Evolutionary conservation across 768 basidiomycete genomes (phyloP).

Genomic region (Pleurotus eryngii): DNA sequence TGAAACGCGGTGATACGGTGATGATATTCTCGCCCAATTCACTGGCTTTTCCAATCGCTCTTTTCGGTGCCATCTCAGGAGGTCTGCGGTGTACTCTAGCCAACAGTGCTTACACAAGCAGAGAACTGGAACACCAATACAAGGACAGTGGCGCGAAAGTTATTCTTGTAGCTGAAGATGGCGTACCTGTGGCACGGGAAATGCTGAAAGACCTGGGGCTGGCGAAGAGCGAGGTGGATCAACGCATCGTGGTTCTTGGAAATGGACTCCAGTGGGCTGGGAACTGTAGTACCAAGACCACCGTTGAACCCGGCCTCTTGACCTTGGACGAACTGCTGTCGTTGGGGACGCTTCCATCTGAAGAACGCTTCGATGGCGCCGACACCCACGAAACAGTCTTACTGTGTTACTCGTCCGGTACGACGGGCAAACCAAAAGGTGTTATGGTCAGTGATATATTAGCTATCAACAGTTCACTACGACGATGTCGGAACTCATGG

Average conservation of each 20-base stretch:
- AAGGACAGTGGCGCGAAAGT: constrained; percentile 60
- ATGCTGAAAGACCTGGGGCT: constrained; percentile 55
- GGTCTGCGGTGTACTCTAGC: constrained; percentile 69
- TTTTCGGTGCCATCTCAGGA: constrained; percentile 58
- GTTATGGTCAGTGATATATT: constrained; percentile 35
- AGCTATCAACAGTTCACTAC: too few species aligned
- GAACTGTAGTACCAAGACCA: constrained; percentile 13
- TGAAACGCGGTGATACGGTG: constrained; percentile 52
- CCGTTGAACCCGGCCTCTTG: constrained; percentile 26
- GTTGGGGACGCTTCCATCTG: constrained; percentile 43
- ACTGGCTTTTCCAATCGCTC: constrained; percentile 44
- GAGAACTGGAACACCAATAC: constrained; percentile 73
- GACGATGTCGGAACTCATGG: not conserved
- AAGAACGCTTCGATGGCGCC: constrained; percentile 53
- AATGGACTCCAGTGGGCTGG: constrained; percentile 45
- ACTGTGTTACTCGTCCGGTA: constrained; percentile 48
- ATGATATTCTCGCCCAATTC: constrained; percentile 72
- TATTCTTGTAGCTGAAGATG: constrained; percentile 62
- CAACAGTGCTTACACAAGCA: constrained; percentile 65
- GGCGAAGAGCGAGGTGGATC: constrained; percentile 40
- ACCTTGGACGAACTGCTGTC: constrained; percentile 48
- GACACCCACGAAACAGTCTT: constrained; percentile 56
- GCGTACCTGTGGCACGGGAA: constrained; percentile 49
- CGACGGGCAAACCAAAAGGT: constrained; percentile 70
- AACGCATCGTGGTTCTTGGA: constrained; percentile 56